Evolutionary conservation across 148 eudicot species (phyloP).

Genomic region (Vaccinium corymbosum): DNA sequence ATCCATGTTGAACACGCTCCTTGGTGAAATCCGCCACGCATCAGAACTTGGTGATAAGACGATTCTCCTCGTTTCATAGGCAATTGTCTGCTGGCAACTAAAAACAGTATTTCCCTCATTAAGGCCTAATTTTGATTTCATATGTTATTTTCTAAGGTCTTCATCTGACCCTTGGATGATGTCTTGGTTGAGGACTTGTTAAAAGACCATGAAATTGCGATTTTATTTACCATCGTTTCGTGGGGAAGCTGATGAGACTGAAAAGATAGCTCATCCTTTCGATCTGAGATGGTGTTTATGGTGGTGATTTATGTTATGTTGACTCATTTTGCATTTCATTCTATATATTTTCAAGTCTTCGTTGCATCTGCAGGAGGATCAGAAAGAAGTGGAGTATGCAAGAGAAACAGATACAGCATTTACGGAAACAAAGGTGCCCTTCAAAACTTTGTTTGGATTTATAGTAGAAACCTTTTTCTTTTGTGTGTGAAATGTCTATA

Average conservation of each 20-base stretch:
- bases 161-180: background rate
- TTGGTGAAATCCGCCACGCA: background rate
- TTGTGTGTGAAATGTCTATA: background rate
- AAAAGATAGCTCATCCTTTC: background rate
- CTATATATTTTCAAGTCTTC: conserved; percentile 7
- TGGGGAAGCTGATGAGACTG: background rate
- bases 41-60: background rate
- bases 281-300: background rate
- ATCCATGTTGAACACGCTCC: background rate
- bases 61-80: background rate
- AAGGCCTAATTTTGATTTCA: conserved; percentile 1
- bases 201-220: background rate
- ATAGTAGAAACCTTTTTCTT: background rate
- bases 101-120: background rate
- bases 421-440: conserved; percentile 37
- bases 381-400: conserved; percentile 31
- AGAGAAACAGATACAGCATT: conserved; percentile 31
- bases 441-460: background rate
- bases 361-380: conserved; percentile 31
- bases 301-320: background rate
- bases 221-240: background rate
- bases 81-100: conserved; percentile 1
- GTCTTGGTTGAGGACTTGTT: background rate
- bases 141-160: background rate
- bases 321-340: background rate